Evolutionary conservation across 257 asterid species (phyloP), one percentile per base, ranked within the genome.

Genomic region (Craterostigma plantagineum): DNA sequence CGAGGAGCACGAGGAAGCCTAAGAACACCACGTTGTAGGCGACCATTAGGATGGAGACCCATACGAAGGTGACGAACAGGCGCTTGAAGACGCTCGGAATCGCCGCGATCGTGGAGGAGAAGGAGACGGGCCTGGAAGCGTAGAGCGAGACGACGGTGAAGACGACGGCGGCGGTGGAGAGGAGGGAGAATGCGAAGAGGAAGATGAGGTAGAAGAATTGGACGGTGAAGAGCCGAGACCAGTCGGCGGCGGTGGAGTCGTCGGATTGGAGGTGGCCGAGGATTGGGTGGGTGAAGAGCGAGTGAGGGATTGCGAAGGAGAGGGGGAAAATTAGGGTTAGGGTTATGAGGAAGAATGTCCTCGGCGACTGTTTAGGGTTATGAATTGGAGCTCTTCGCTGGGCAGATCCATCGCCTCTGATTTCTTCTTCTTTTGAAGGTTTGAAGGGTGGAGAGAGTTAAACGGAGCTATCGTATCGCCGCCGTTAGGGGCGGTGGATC

Each of bases 401-500:
- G 83, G 75, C 14, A 81, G 85, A 78, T 81, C 95, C 95, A 86
- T 83, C 9, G 58, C n/a, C n/a, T n/a, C n/a, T n/a, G n/a, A n/a
- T n/a, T n/a, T n/a, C n/a, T n/a, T n/a, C n/a, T n/a, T n/a, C n/a
- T n/a, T n/a, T n/a, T 13, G 18, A 12, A 7, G 38, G 33, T 16
- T 33, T 38, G 11, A 16, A 14, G 38, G 36, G 16, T 40, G 44
- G 8, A n/a, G 14, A 40, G 12, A 7, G 44, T 4, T 13, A 23
- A 23, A 23, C n/a, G 30, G 30, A 23, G 30, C 30, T 2, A 23
- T 23, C 30, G 30, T 2, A 23, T 23, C 30, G 30, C 30, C 30
- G 30, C 30, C 30, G 2, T 6, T 23, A n/a, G n/a, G n/a, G n/a
- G n/a, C n/a, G n/a, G 4, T 23, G 30, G 30, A 23, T n/a, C n/a